phyloP scores from a whole-genome alignment of 164 flowering plant species.

The Piper betle region DNA sequence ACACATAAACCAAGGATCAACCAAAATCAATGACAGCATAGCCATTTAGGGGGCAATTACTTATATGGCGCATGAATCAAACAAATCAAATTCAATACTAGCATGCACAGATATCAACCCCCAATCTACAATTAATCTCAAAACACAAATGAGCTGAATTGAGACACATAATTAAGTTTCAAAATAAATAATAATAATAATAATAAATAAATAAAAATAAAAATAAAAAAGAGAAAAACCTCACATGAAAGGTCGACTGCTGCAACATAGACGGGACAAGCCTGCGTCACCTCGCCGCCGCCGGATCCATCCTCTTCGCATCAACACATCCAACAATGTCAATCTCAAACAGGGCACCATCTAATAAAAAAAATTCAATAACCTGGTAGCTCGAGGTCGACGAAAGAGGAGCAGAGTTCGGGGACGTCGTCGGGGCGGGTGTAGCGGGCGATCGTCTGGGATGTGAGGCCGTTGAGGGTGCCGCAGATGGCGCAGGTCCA shows the following conservation, averaged over 20 bases:
- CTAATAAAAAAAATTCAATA: not conserved
- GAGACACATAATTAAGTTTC: too few relatives aligned
- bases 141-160: too few relatives aligned
- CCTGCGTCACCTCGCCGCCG: slow-evolving; percentile 42
- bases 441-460: slow-evolving; percentile 52
- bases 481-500: slow-evolving; percentile 92
- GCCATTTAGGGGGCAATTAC: too few relatives aligned
- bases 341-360: not conserved
- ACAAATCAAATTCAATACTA: too few relatives aligned
- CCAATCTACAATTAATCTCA: too few relatives aligned
- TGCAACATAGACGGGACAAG: slow-evolving; percentile 91
- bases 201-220: not conserved
- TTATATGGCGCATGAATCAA: too few relatives aligned
- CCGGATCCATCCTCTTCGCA: slow-evolving; percentile 50
- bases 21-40: too few relatives aligned
- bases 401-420: slow-evolving; percentile 76
- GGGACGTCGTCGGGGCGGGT: slow-evolving; percentile 60
- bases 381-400: slow-evolving; percentile 89
- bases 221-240: slow-evolving; percentile 7
- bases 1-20: too few relatives aligned
- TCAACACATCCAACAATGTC: not conserved
- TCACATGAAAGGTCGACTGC: slow-evolving; percentile 88
- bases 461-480: slow-evolving; percentile 67
- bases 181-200: too few relatives aligned
- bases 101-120: too few relatives aligned